Evolutionary conservation across 768 basidiomycete species (phyloP).

Genomic region (Russula olivacea): DNA sequence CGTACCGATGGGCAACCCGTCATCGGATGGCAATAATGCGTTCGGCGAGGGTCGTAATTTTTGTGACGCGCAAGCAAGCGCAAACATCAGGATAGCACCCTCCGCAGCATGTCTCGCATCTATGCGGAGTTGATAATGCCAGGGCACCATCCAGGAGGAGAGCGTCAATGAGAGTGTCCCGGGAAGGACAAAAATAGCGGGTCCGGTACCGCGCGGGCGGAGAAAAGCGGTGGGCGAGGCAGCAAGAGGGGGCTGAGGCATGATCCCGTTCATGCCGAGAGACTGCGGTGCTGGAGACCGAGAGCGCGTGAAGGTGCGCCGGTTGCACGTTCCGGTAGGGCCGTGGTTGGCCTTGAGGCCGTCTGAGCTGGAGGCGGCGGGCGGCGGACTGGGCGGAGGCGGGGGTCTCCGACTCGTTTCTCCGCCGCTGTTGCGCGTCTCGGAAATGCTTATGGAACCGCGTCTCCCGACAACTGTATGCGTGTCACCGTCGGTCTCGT

Average conservation of each 20-base stretch:
- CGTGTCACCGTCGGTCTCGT: conserved; percentile 51
- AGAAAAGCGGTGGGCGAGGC: conserved; percentile 41
- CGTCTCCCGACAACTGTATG: conserved; percentile 17
- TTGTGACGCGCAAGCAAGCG: conserved; percentile 50
- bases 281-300: conserved; percentile 52
- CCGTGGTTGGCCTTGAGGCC: conserved; percentile 37
- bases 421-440: conserved; percentile 6
- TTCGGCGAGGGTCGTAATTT: conserved; percentile 35
- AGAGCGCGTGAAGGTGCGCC: conserved; percentile 61
- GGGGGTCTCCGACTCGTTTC: conserved; percentile 3
- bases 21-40: conserved; percentile 9
- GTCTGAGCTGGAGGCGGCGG: conserved; percentile 32
- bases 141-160: conserved; percentile 39
- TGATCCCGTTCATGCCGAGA: conserved; percentile 34
- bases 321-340: conserved; percentile 32
- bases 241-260: conserved; percentile 31
- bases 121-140: conserved; percentile 45
- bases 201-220: conserved; percentile 34
- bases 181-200: conserved; percentile 41
- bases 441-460: conserved; percentile 2
- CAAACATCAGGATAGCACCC: conserved; percentile 56
- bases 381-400: conserved; percentile 20
- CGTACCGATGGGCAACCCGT: conserved; percentile 21
- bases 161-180: conserved; percentile 42
- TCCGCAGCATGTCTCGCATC: conserved; percentile 61